Evolutionary conservation across 2,329 filamentous ascomycete species (phyloP).

Genomic region (Clonostachys chloroleuca): DNA sequence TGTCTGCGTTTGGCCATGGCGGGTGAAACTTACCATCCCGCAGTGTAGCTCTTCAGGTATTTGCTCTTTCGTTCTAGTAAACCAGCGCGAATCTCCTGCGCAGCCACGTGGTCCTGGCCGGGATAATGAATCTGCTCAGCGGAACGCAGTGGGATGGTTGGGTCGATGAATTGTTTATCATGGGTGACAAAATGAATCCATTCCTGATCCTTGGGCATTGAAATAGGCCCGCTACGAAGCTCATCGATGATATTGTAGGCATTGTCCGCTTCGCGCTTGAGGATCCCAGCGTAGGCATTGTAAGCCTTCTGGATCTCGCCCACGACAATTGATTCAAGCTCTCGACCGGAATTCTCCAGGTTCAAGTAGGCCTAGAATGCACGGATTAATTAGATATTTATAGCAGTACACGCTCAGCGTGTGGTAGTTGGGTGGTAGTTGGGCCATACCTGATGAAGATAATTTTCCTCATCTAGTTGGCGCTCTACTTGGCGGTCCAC

Average conservation of each 20-base stretch:
- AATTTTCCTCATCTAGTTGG: conserved; percentile 96
- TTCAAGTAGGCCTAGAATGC: conserved; percentile 77
- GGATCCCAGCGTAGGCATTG: conserved; percentile 85
- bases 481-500: conserved; percentile 89
- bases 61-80: conserved; percentile 97
- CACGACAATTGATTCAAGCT: conserved; percentile 93
- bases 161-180: conserved; percentile 84
- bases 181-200: conserved; percentile 79
- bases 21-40: conserved; percentile 68
- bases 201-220: conserved; percentile 92
- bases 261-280: conserved; percentile 86
- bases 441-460: conserved; percentile 73
- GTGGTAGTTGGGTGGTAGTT: conserved; percentile 6
- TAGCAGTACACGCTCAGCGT: neutral
- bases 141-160: conserved; percentile 71
- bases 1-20: neutral
- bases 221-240: conserved; percentile 76
- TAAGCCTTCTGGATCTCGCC: conserved; percentile 98
- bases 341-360: conserved; percentile 86
- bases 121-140: conserved; percentile 86
- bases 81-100: conserved; percentile 82
- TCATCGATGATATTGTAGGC: conserved; percentile 74
- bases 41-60: conserved; percentile 95
- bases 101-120: conserved; percentile 77
- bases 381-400: conserved; percentile 1